These are phyloP conservation scores for Leccinum subrobustum DNA, from an alignment of 1,284 basidiomycete species.

Conservation along the genomic window DNA sequence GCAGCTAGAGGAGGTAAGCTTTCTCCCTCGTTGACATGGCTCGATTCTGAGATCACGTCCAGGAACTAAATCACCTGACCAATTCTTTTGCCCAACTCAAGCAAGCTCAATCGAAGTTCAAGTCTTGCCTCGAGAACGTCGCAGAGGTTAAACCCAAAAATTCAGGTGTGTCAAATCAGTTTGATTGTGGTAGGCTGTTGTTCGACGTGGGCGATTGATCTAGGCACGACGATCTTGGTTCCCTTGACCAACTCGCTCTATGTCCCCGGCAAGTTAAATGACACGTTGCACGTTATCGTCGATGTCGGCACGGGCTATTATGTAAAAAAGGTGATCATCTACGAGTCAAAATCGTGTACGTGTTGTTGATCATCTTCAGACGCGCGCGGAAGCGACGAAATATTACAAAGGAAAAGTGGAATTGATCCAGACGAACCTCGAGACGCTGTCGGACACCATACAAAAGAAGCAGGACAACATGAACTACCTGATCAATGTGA, in stretches of 20 bases:
- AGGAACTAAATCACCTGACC: slow-evolving; percentile 93
- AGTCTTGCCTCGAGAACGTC: slow-evolving; percentile 81
- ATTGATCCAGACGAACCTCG: slow-evolving; percentile 78
- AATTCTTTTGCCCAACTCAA: slow-evolving; percentile 92
- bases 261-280: slow-evolving; percentile 86
- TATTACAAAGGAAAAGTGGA: slow-evolving; percentile 79
- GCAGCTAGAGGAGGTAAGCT: slow-evolving; percentile 83
- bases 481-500: slow-evolving; percentile 67
- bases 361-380: slow-evolving; percentile 45
- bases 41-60: slow-evolving; percentile 15
- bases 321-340: slow-evolving; percentile 78
- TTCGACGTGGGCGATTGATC: slow-evolving; percentile 1
- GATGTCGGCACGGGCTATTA: slow-evolving; percentile 98
- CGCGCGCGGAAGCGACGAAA: slow-evolving; percentile 72
- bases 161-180: slow-evolving; percentile 50
- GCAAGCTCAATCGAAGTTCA: slow-evolving; percentile 92
- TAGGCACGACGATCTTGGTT: slow-evolving; percentile 87
- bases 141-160: slow-evolving; percentile 76
- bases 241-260: slow-evolving; percentile 95
- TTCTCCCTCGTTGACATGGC: neutral
- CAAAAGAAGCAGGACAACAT: slow-evolving; percentile 89
- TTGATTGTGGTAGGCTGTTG: neutral
- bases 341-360: neutral
- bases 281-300: slow-evolving; percentile 86
- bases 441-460: slow-evolving; percentile 82